phyloP scores from a whole-genome alignment of 305 asterid genomes.

The Withania somnifera region DNA sequence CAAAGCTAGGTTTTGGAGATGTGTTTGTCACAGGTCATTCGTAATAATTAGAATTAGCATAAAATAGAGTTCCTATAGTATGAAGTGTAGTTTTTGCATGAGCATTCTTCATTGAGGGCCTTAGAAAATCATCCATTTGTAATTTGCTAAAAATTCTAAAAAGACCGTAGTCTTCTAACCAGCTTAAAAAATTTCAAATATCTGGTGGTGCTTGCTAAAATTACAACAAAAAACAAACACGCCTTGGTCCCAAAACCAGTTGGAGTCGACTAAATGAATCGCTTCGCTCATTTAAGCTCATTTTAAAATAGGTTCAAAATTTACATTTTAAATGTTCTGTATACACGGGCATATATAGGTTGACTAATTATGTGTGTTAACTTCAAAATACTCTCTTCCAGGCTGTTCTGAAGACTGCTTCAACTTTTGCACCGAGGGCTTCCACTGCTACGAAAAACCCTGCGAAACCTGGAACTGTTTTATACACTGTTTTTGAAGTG shows the following conservation, averaged over 20 bases:
- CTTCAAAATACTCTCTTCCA: conserved; percentile 8
- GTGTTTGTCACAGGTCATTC: background rate
- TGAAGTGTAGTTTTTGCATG: background rate
- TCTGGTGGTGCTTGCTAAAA: background rate
- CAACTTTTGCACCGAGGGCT: conserved; percentile 92
- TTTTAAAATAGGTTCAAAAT: background rate
- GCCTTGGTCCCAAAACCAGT: background rate
- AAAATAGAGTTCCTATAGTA: background rate
- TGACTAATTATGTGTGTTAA: background rate
- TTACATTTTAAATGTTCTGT: background rate
- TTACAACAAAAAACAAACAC: background rate
- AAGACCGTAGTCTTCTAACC: background rate
- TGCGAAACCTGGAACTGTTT: conserved; percentile 64
- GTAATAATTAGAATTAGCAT: background rate
- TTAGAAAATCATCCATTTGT: background rate
- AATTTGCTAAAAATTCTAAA: background rate
- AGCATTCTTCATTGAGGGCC: background rate
- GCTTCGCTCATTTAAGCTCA: background rate
- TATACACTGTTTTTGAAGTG: conserved; percentile 81
- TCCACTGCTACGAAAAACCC: conserved; percentile 77
- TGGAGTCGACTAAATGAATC: background rate
- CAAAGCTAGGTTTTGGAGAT: background rate
- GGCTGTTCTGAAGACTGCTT: conserved; percentile 93
- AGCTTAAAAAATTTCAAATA: background rate
- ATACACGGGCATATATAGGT: background rate